These are phyloP conservation scores for Phytophthora litchii DNA, from an alignment of 352 stramenopile species.

Conservation along the genomic window DNA sequence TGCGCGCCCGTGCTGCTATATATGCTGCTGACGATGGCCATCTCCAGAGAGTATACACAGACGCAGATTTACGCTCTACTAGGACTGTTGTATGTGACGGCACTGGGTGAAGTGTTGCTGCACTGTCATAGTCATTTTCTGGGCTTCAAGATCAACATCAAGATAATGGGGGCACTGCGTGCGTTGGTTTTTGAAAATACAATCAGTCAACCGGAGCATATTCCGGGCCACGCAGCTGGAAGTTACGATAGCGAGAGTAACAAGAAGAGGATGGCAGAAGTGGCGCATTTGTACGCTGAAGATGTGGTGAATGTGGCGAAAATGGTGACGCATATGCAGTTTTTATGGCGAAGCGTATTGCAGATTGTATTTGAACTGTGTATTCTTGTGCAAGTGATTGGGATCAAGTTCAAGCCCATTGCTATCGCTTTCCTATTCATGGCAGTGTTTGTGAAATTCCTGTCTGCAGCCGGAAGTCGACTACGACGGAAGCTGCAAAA, in stretches of 20 bases:
- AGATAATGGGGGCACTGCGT: constrained; percentile 37
- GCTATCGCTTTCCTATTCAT: constrained; percentile 36
- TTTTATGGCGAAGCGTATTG: constrained; percentile 35
- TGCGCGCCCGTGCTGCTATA: constrained; percentile 52
- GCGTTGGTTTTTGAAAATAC: constrained; percentile 48
- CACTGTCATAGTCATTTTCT: constrained; percentile 38
- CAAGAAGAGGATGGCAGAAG: constrained; percentile 45
- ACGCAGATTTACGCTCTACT: constrained; percentile 30
- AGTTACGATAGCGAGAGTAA: constrained; percentile 28
- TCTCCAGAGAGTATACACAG: constrained; percentile 31
- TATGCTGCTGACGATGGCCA: constrained; percentile 43
- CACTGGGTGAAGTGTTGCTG: constrained; percentile 34
- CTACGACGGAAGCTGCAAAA: constrained; percentile 31
- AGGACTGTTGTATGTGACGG: constrained; percentile 35
- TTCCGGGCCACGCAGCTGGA: constrained; percentile 22
- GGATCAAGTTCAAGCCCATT: constrained; percentile 37
- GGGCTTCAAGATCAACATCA: constrained; percentile 44
- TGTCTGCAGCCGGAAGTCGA: constrained; percentile 25
- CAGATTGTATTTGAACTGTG: constrained; percentile 42
- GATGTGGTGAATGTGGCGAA: constrained; percentile 33
- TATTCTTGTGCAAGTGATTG: constrained; percentile 46
- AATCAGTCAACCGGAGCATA: constrained; percentile 33
- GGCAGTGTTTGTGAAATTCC: constrained; percentile 25
- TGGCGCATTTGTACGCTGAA: constrained; percentile 41
- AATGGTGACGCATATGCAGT: constrained; percentile 37